These are phyloP conservation scores for Brassica juncea DNA, from an alignment of 345 rosid genomes.

Conservation along the genomic window DNA sequence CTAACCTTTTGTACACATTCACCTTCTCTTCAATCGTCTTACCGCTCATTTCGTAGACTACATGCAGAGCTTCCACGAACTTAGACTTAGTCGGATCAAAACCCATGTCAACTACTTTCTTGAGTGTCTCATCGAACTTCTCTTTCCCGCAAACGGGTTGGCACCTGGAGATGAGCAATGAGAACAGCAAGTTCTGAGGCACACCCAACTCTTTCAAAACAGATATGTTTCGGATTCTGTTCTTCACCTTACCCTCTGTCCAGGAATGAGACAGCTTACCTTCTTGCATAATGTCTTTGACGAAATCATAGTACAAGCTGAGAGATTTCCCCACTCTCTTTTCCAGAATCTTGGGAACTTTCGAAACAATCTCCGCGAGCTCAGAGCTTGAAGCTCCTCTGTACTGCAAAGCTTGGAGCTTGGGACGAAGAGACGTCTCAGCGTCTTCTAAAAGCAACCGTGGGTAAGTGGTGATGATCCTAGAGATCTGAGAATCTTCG, in stretches of 20 bases:
- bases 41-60: not conserved
- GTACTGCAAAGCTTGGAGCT: slow-evolving; percentile 34
- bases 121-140: slow-evolving; percentile 13
- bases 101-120: slow-evolving; percentile 40
- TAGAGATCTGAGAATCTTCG: slow-evolving; percentile 33
- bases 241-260: not conserved
- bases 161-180: not conserved
- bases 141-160: not conserved
- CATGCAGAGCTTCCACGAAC: slow-evolving; percentile 39
- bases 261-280: not conserved
- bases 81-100: slow-evolving; percentile 34
- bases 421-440: slow-evolving; percentile 38
- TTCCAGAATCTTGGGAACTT: slow-evolving; percentile 19
- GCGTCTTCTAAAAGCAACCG: slow-evolving; percentile 17
- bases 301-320: slow-evolving; percentile 16
- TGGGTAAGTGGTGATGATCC: slow-evolving; percentile 25
- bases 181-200: slow-evolving; percentile 21
- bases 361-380: slow-evolving; percentile 8
- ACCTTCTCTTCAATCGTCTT: slow-evolving; percentile 32
- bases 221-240: slow-evolving; percentile 17
- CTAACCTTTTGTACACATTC: slow-evolving; percentile 34
- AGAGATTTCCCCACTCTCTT: slow-evolving; percentile 16
- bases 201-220: slow-evolving; percentile 35
- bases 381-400: slow-evolving; percentile 33
- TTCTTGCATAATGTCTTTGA: slow-evolving; percentile 13